Base-by-base conservation (phyloP, 805 yeast genomes). In the Candida silvatica region DNA sequence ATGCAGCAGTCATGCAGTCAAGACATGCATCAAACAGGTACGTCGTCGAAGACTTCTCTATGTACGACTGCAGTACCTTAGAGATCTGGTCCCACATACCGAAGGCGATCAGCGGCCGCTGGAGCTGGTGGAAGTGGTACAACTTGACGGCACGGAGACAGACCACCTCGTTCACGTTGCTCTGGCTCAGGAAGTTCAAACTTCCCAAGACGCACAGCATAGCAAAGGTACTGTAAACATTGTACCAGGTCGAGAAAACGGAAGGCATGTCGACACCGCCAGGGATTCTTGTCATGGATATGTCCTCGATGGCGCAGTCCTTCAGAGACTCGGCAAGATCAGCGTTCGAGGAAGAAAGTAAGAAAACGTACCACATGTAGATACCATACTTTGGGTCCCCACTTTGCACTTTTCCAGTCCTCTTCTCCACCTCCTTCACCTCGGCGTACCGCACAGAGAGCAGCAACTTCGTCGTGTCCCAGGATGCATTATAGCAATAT, bases 401-500 rank as follows among this genome's bases (percentile, higher is more conserved):
- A n/a, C n/a, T n/a, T n/a, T n/a, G n/a, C 17, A 23, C 30, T 14
- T 29, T 17, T 12, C 29, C 29, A 7, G 7, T 12, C 7, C 7
- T 16, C 14, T 6, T 26, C 12, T 26, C n/a, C 16, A 12, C 6
- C 17, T 20, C 26, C 7, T 27, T 29, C 9, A 38, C 61, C 30
- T 66, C 68, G 20, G 45, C 47, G 38, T 61, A 65, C 41, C 77
- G 58, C 15, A 64, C 55, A 17, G 58, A 56, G 48, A 73, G 66
- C 17, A 73, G 51, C 1, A 54, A 47, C 32, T 59, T 61, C 44
- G 79, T 47, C 17, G 71, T 61, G 1, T 56, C 58, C 23, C 72
- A 48, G 0, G 83, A 69, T 3, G 65, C 57, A 7, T 64, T 67
- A 38, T 68, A 70, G 16, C 78, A 62, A 37, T 71, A 75, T 6